Base-by-base conservation (phyloP, 805 yeast species). In the Lipomyces kockii region DNA sequence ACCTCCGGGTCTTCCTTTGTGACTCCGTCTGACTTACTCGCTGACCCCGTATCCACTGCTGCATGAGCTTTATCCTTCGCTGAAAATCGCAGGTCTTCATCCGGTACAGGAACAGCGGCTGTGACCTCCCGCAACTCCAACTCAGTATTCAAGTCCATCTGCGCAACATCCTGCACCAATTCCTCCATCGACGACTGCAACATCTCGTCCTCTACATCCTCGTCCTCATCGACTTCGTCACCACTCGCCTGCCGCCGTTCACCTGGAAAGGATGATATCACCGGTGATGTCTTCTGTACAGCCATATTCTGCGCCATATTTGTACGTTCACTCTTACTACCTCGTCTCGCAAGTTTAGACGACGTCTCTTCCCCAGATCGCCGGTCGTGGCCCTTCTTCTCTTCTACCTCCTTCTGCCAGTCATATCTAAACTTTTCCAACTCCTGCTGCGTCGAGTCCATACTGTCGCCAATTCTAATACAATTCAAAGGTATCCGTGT, bases 1-100 rank as follows among this genome's bases (percentile, higher is more conserved):
- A 62, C 54, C 35, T 67, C 62, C 14, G 58, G 49, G 20, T 56
- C 58, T 80, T 78, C 58, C 62, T 56, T 55, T 68, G 74, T 35
- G n/a, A 46, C 39, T 29, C 53, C 25, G 39, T 58, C 49, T 17
- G 49, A n/a, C 20, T 43, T 53, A 46, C 39, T 54, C 14, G 17
- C 35, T 27, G 17, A 4, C 25, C 22, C 11, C 17, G 17, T 14
- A 3, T 60, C 54, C n/a, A 37, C 35, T n/a, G 17, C 29, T 25
- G 11, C 20, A 35, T 34, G 22, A 11, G 17, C 43, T 12, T 37
- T 2, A 37, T 43, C 49, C 22, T 43, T 43, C 22, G 11, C 22
- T n/a, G 49, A 43, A 17, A 32, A 6, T 17, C 58, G 35, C 32
- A 3, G 12, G 0, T 49, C 11, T 20, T 12, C n/a, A 6, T 46